Evolutionary conservation across 2,329 filamentous ascomycete species (phyloP).

Genomic region (Fusarium sp.): DNA sequence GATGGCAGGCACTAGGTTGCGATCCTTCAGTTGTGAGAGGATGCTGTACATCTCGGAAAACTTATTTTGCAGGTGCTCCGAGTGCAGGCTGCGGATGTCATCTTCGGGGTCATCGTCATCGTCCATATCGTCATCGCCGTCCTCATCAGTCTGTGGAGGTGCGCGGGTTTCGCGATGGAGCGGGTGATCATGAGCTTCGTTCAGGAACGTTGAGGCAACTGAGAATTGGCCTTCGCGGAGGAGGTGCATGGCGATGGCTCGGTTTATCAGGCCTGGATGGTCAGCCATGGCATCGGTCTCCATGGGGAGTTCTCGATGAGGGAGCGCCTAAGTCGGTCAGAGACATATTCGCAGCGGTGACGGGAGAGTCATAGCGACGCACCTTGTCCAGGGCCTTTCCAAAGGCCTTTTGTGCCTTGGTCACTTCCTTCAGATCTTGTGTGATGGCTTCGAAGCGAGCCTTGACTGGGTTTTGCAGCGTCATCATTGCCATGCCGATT

Average conservation of each 20-base stretch:
- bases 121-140: slow-evolving; percentile 54
- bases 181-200: slow-evolving; percentile 72
- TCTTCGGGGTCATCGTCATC: slow-evolving; percentile 45
- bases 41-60: slow-evolving; percentile 95
- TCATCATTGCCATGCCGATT: slow-evolving; percentile 82
- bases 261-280: slow-evolving; percentile 85
- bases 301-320: slow-evolving; percentile 76
- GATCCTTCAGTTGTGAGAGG: slow-evolving; percentile 81
- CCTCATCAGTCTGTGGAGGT: slow-evolving; percentile 48
- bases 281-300: slow-evolving; percentile 86
- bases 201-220: slow-evolving; percentile 88
- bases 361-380: slow-evolving; percentile 36
- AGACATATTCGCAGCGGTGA: background rate
- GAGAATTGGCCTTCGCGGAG: slow-evolving; percentile 94
- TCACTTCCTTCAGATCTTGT: slow-evolving; percentile 85
- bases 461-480: slow-evolving; percentile 89
- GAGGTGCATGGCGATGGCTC: slow-evolving; percentile 96
- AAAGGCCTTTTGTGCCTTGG: slow-evolving; percentile 86
- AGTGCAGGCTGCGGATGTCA: slow-evolving; percentile 48
- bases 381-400: slow-evolving; percentile 89
- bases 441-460: slow-evolving; percentile 85
- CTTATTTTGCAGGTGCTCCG: slow-evolving; percentile 77
- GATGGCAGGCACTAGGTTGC: slow-evolving; percentile 87
- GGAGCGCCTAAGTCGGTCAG: slow-evolving; percentile 55
- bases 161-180: slow-evolving; percentile 38